Conservation (phyloP, 495 filamentous ascomycete genomes). For the Annulohypoxylon stygium region DNA sequence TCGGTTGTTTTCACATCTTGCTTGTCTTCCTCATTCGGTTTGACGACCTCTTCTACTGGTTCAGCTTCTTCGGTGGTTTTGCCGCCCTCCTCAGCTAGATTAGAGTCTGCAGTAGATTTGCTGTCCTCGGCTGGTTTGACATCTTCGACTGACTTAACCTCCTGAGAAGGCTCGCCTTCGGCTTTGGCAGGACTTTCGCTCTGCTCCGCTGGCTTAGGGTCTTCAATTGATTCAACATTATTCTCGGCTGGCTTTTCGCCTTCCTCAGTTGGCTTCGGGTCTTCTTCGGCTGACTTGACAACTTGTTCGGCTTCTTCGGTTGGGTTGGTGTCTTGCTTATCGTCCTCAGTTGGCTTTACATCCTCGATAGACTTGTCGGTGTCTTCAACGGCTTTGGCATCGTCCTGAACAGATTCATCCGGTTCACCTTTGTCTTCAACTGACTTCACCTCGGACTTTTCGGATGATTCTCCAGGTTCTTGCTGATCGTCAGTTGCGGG, state of each 20-base stretch:
- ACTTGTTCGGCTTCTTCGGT: not conserved
- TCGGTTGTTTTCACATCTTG: not conserved
- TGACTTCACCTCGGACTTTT: not conserved
- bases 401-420: not conserved
- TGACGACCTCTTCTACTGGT: not conserved
- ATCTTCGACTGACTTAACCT: not conserved
- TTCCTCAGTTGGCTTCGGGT: not conserved
- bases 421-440: constrained; percentile 7
- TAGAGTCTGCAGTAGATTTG: not conserved
- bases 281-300: not conserved
- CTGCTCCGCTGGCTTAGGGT: not conserved
- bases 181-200: not conserved
- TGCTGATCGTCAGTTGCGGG: constrained; percentile 22
- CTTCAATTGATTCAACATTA: not conserved
- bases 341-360: not conserved
- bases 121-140: not conserved
- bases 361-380: not conserved
- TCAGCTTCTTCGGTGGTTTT: not conserved
- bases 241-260: not conserved
- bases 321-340: not conserved
- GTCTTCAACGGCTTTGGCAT: not conserved
- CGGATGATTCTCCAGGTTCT: constrained; percentile 33
- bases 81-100: not conserved
- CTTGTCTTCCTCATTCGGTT: not conserved
- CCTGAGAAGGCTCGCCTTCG: not conserved